phyloP scores from a whole-genome alignment of 2,329 filamentous ascomycete species.

The Dendrostoma leiphaemia region DNA sequence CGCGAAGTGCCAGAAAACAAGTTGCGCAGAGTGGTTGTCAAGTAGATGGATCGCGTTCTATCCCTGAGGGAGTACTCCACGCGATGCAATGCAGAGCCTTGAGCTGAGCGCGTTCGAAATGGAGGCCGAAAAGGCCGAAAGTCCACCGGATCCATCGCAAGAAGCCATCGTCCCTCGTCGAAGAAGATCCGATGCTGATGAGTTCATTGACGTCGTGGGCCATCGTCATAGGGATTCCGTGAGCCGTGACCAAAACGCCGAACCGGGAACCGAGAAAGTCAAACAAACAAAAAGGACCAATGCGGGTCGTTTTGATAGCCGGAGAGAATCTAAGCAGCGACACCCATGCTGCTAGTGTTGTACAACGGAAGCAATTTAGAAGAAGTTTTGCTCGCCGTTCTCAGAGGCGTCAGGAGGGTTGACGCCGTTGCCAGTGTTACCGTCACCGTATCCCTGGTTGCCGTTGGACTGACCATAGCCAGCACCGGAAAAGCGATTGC shows the following conservation, averaged over 20 bases:
- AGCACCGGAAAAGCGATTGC: conserved; percentile 8
- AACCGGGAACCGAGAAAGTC: conserved; percentile 4
- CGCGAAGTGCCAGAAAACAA: neutral
- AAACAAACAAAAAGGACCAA: neutral
- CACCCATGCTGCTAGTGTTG: conserved; percentile 15
- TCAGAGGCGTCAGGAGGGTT: conserved; percentile 14
- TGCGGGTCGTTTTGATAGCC: conserved; percentile 12
- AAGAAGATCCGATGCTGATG: conserved; percentile 14
- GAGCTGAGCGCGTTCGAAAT: neutral
- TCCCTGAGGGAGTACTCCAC: conserved; percentile 1
- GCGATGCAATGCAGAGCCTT: conserved; percentile 6
- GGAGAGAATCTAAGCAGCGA: conserved; percentile 18
- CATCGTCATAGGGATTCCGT: conserved; percentile 15
- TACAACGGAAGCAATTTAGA: conserved; percentile 23
- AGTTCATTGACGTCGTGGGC: conserved; percentile 18
- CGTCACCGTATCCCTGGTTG: conserved; percentile 3
- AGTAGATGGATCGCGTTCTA: conserved; percentile 2
- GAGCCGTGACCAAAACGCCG: conserved; percentile 8
- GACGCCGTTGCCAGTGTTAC: conserved; percentile 23
- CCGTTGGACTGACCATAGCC: conserved; percentile 9
- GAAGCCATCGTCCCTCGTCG: conserved; percentile 3
- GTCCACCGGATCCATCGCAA: conserved; percentile 4
- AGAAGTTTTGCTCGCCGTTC: conserved; percentile 23
- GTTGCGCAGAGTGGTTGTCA: conserved; percentile 1
- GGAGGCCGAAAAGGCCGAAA: neutral